phyloP scores from a whole-genome alignment of 257 asterid species.

The Nicotiana obtusifolia region DNA sequence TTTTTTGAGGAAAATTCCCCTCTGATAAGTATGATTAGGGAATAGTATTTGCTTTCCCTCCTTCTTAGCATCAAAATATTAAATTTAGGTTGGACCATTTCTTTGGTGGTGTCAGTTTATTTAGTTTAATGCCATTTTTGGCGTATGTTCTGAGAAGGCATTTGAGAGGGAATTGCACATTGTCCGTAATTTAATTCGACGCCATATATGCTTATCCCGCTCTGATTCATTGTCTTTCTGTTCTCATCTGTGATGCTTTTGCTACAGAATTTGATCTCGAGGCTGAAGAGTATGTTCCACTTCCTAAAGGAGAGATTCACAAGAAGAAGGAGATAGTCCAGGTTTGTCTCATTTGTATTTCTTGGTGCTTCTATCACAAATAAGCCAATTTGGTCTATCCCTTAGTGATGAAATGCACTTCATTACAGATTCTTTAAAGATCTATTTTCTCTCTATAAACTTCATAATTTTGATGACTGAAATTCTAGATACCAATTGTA shows the following conservation, averaged over 20 bases:
- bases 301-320: slow-evolving; percentile 95
- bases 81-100: not conserved
- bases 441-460: not conserved
- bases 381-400: not conserved
- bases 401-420: not conserved
- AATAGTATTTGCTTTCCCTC: not conserved
- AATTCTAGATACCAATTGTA: not conserved
- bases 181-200: too few species aligned
- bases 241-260: slow-evolving; percentile 49
- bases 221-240: not conserved
- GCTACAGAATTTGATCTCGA: slow-evolving; percentile 92
- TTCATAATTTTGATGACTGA: not conserved
- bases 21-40: not conserved
- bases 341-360: slow-evolving; percentile 25
- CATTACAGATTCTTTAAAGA: not conserved
- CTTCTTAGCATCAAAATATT: too few species aligned
- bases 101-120: not conserved
- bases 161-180: too few species aligned
- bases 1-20: not conserved
- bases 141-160: too few species aligned
- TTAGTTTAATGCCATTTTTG: not conserved
- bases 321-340: slow-evolving; percentile 88
- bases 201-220: not conserved
- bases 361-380: not conserved
- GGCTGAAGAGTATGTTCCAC: slow-evolving; percentile 95